Base-by-base conservation (phyloP, 2,329 filamentous ascomycete genomes). In the Arachnomyces sp. region DNA sequence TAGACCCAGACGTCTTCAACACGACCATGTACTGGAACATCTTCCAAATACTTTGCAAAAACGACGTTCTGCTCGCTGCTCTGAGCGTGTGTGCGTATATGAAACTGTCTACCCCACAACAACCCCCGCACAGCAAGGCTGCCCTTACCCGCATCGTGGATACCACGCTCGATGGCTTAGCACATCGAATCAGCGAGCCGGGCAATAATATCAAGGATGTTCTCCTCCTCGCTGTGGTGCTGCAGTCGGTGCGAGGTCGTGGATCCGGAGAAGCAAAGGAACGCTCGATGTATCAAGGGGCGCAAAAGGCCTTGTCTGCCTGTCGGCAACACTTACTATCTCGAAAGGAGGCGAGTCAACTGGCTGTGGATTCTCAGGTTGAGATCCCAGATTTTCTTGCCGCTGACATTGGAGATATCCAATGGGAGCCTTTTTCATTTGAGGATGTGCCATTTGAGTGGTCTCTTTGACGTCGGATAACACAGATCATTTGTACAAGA, bases 141-240 rank as follows among this genome's bases (percentile, higher is more conserved):
- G 55, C 46, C 16, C 40, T 62, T 3, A 52, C 43, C 3, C 46
- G 52, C 1, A 46, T 53, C 2, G 52, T 59, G 4, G 54, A 62
- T 28, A 52, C 53, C 13, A 55, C 57, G 1, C 47, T 61, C 1
- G 55, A 54, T 12, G 51, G 49, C 2, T 36, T 60, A 7, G 48
- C 54, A 2, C 50, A 53, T 30, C 43, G 52, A 4, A 45, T 61
- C 3, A 49, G 52, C 11, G 47, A 55, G 21, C 50, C 46, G 29
- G 52, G 53, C 3, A 56, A 48, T 36, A 57, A 57, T 33, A 30
- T 58, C 4, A 62, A 61, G 34, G 52, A 59, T 21, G 42, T 60
- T 7, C 31, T 61, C 2, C 50, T 59, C 2, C 43, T 62, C 5
- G 45, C 54, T 3, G 49, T 58, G 3, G 51, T 57, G 3, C 43